Percentiles rank a stretch among this genome's conserved stretches.
Conservation (phyloP, 495 filamentous ascomycete genomes). For the Penicillium silybi region DNA sequence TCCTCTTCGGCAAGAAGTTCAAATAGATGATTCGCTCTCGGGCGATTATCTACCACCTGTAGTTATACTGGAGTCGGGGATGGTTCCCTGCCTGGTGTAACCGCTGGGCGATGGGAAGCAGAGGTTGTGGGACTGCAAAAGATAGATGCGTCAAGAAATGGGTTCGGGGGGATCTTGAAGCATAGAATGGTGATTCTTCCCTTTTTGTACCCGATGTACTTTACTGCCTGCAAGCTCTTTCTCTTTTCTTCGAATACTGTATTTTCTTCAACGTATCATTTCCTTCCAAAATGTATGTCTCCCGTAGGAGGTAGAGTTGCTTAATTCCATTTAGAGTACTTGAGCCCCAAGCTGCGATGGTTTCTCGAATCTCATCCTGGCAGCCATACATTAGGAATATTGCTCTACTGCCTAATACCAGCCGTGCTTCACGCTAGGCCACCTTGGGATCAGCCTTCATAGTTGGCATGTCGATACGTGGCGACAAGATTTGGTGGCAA, state of each 20-base stretch:
- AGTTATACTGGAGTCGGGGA: conserved; percentile 36
- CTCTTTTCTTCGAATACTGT: conserved; percentile 40
- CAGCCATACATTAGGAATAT: background rate
- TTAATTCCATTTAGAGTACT: background rate
- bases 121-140: conserved; percentile 43
- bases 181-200: conserved; percentile 46
- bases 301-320: background rate
- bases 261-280: conserved; percentile 21
- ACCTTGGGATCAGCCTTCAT: background rate
- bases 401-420: background rate
- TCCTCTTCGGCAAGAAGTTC: conserved; percentile 99
- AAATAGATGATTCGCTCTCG: conserved; percentile 57
- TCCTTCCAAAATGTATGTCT: background rate
- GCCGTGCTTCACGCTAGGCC: background rate
- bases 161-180: conserved; percentile 39
- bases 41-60: conserved; percentile 20
- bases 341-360: background rate
- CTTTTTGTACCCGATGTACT: conserved; percentile 51
- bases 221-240: conserved; percentile 54
- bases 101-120: conserved; percentile 21
- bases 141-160: conserved; percentile 47
- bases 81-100: conserved; percentile 25
- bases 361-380: background rate
- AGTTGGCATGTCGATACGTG: conserved; percentile 3
- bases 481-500: background rate